phyloP scores from a whole-genome alignment of 129 eudicot species.

The Flaveria linearis region DNA sequence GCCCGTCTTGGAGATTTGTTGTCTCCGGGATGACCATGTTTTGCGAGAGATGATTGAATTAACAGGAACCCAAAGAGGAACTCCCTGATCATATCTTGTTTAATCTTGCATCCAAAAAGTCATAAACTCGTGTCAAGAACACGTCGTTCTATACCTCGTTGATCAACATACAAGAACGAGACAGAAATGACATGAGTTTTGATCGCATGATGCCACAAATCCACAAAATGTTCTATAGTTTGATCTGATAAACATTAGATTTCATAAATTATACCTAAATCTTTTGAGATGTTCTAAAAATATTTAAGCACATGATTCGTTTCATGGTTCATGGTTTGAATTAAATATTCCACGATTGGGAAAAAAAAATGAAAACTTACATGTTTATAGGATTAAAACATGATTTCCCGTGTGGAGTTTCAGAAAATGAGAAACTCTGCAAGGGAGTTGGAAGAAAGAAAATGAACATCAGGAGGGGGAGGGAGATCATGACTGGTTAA shows the following conservation, averaged over 20 bases:
- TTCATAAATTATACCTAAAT: neutral
- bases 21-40: constrained; percentile 17
- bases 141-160: neutral
- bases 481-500: constrained; percentile 15
- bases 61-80: constrained; percentile 45
- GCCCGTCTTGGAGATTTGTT: constrained; percentile 33
- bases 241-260: neutral
- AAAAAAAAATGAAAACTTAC: neutral
- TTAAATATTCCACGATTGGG: too few relatives aligned
- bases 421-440: constrained; percentile 33
- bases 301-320: too few relatives aligned
- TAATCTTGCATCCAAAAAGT: constrained; percentile 31
- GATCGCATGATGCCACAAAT: neutral
- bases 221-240: neutral
- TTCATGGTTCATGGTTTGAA: neutral
- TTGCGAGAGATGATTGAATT: constrained; percentile 39
- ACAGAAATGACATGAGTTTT: neutral
- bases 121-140: neutral
- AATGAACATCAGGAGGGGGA: constrained; percentile 22
- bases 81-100: constrained; percentile 49
- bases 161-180: neutral
- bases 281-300: neutral
- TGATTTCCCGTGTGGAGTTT: constrained; percentile 36
- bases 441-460: constrained; percentile 35
- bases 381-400: constrained; percentile 16